Percentiles rank a stretch among this genome's conserved stretches.
phyloP scores from a whole-genome alignment of 768 basidiomycete genomes.

The Mycena filopes region DNA sequence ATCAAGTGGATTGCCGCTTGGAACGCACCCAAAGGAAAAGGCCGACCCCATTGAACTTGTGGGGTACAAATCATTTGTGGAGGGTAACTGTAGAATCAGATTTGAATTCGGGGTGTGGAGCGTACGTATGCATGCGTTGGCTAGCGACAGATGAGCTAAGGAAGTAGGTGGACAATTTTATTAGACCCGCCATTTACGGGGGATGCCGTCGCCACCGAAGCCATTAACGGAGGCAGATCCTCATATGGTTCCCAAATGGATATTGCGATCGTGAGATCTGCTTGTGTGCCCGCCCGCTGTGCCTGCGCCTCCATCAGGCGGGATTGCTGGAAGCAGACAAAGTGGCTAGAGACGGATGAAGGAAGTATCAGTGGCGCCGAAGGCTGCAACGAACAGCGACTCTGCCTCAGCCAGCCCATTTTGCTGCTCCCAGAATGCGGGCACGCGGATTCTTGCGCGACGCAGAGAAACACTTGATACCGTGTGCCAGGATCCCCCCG shows the following conservation, averaged over 20 bases:
- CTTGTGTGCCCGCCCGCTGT: not conserved
- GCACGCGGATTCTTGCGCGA: constrained; percentile 9
- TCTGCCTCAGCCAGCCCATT: not conserved
- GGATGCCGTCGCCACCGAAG: constrained; percentile 2
- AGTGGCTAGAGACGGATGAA: too few relatives aligned
- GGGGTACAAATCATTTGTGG: constrained; percentile 2
- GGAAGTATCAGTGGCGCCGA: constrained; percentile 7
- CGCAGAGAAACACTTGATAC: not conserved
- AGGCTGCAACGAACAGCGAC: constrained; percentile 7
- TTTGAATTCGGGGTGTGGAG: constrained; percentile 6
- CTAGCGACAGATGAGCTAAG: constrained; percentile 8
- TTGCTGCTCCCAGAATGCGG: not conserved
- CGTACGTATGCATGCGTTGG: constrained; percentile 6
- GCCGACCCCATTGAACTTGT: constrained; percentile 6
- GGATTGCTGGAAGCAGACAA: too few relatives aligned
- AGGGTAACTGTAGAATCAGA: not conserved
- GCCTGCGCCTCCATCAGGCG: constrained; percentile 13
- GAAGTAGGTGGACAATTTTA: not conserved
- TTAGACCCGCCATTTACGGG: not conserved
- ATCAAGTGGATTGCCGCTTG: not conserved
- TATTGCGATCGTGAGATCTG: not conserved
- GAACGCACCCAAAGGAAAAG: not conserved
- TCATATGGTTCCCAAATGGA: constrained; percentile 8
- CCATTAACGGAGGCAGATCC: constrained; percentile 9
- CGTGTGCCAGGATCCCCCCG: not conserved